Evolutionary conservation across 2,329 filamentous ascomycete genomes (phyloP), one percentile per base, ranked within the genome.

Genomic region (Pyrenochaeta sp.): DNA sequence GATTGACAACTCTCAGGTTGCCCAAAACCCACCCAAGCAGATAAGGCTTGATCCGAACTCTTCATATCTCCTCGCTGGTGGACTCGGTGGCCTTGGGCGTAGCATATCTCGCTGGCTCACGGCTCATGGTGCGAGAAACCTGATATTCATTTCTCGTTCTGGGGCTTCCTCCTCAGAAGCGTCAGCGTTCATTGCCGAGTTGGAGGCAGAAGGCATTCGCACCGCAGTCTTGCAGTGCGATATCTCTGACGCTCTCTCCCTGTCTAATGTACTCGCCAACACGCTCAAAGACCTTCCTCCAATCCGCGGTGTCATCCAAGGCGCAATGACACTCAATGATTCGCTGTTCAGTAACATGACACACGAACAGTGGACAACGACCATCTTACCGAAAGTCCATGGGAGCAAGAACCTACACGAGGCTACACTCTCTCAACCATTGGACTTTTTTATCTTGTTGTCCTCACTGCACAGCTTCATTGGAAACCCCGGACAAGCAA

Each of bases 381-480:
- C 50, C 10, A 45, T 60, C 7, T 41, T 36, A 0, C 58, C 65
- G 11, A 79, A 79, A 51, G 57, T 79, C 12, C 49, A 59, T 10
- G 76, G 75, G 1, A 68, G 71, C 0, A 63, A 67, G 44, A 69
- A 72, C 18, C 54, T 77, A 0, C 64, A 68, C 31, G 49, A 61
- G 14, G 21, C 27, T 1, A 45, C 42, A 0, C 4, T 36, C 1
- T 21, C 43, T 27, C 54, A 58, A n/a, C 42, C 56, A 1, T 37
- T 61, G 1, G 61, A 66, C 14, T 69, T 72, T 56, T 68, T 71
- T 41, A 36, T 70, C 14, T 20, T 67, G 0, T 43, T 67, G 0
- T 66, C 61, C 0, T 71, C 67, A 0, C 42, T 61, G 0, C 37
- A 56, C 9, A 61, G 58, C 7, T 51, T 71, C 17, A 36, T 61